Evolutionary conservation across 1,139 yeast genomes (phyloP), one percentile per base, ranked within the genome.

Genomic region (Candida pseudoviswanathii): DNA sequence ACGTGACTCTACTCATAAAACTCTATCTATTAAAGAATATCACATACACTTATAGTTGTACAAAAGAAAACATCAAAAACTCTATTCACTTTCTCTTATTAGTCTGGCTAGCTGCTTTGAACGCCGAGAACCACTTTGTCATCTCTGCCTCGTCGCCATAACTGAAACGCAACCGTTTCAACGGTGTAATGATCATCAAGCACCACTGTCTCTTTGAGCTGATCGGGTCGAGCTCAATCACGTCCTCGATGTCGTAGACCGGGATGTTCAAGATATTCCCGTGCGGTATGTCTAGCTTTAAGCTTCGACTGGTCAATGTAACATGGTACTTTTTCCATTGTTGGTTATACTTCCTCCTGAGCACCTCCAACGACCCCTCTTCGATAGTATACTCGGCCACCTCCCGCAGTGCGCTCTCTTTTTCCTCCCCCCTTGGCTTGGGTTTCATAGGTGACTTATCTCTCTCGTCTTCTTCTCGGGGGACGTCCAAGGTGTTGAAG

Each of bases 251-350:
- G 41, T 75, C 73, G 5, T 59, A 55, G 5, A 77, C 59, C 3
- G 63, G 58, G 6, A 79, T 63, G 37, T 58, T 25, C 55, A 36
- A 21, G 9, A 7, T 36, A 22, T 8, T 36, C 9, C 29, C 30
- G n/a, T 34, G 27, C n/a, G 61, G 59, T 55, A 77, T 79, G 68
- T 75, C 77, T 52, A 80, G 69, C 42, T 69, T 62, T 32, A 80
- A 51, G 22, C 67, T 63, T 39, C 63, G 64, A 54, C 71, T 76
- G 3, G 84, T 79, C 16, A 81, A 58, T 0, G 76, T 68, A 9
- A 77, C 62, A 58, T 74, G 76, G 52, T 71, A 68, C 48, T 63
- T 63, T 42, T 68, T 73, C 84, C 84, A 80, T 54, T 80, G 80
- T 26, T 45, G 53, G 54, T 72, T 76, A 59, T 75, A 75, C 9